These are phyloP conservation scores for Hericium rajendrae DNA, from an alignment of 768 basidiomycete genomes.

Conservation along the genomic window DNA sequence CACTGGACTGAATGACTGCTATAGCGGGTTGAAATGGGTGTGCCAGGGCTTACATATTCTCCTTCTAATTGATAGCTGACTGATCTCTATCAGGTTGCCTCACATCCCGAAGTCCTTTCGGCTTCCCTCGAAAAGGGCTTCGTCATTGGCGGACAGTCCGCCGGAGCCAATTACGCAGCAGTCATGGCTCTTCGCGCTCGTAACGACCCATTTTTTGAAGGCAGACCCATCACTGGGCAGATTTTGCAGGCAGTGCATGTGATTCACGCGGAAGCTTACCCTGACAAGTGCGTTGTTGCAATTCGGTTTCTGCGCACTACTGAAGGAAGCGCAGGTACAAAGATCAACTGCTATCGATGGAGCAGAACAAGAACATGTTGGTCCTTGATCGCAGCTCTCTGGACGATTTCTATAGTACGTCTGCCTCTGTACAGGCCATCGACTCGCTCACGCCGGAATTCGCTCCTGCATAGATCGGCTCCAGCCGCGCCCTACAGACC, in stretches of 20 bases:
- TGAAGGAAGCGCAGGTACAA: background rate
- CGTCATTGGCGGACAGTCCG: background rate
- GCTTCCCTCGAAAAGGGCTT: background rate
- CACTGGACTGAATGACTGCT: too few relatives aligned
- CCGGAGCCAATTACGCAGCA: background rate
- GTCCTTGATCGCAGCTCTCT: background rate
- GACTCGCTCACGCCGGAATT: background rate
- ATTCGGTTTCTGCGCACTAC: background rate
- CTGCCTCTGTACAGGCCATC: background rate
- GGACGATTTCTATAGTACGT: background rate
- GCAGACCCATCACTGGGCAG: background rate
- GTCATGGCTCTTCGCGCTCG: background rate
- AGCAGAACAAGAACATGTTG: background rate
- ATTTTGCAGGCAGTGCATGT: background rate
- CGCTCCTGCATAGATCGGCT: background rate
- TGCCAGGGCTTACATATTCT: background rate
- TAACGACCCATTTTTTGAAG: background rate
- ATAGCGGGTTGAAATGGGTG: background rate
- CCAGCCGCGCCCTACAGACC: background rate
- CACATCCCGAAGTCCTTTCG: background rate
- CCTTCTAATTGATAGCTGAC: background rate
- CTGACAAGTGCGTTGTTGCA: background rate
- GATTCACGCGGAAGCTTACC: background rate
- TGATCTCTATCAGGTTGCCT: background rate
- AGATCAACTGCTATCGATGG: background rate